Evolutionary conservation across 2,329 filamentous ascomycete genomes (phyloP).

Genomic region (Anisogramma anomala): DNA sequence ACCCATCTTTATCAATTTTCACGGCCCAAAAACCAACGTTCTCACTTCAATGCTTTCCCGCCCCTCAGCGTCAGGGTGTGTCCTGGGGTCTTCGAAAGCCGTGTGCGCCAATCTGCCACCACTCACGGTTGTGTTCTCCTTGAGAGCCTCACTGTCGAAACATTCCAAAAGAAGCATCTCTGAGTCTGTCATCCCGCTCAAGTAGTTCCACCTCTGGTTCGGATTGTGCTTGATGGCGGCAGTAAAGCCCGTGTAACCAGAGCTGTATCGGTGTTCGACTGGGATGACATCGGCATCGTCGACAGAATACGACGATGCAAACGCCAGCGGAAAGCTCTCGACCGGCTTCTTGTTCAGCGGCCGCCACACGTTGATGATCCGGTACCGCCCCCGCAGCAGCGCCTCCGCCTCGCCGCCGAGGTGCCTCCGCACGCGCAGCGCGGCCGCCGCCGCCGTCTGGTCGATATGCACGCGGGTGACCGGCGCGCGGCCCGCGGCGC

Average conservation of each 20-base stretch:
- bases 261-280: slow-evolving; percentile 62
- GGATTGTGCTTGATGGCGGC: slow-evolving; percentile 53
- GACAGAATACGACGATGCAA: slow-evolving; percentile 54
- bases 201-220: slow-evolving; percentile 64
- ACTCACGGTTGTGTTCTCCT: slow-evolving; percentile 34
- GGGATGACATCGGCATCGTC: slow-evolving; percentile 53
- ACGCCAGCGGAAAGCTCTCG: slow-evolving; percentile 55
- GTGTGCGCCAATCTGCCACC: slow-evolving; percentile 57
- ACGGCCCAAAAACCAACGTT: slow-evolving; percentile 67
- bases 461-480: slow-evolving; percentile 72
- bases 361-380: slow-evolving; percentile 83
- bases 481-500: slow-evolving; percentile 53
- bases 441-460: slow-evolving; percentile 58
- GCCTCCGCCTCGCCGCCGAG: slow-evolving; percentile 53
- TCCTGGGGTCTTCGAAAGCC: slow-evolving; percentile 67
- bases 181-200: slow-evolving; percentile 62
- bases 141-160: slow-evolving; percentile 54
- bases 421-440: slow-evolving; percentile 56
- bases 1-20: slow-evolving; percentile 10
- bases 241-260: slow-evolving; percentile 59
- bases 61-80: slow-evolving; percentile 54
- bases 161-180: slow-evolving; percentile 71
- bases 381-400: slow-evolving; percentile 57
- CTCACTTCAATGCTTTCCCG: slow-evolving; percentile 87
- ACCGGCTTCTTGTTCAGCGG: slow-evolving; percentile 48